Base-by-base conservation (phyloP, 306 rosid species). In the Boehmeria nivea region DNA sequence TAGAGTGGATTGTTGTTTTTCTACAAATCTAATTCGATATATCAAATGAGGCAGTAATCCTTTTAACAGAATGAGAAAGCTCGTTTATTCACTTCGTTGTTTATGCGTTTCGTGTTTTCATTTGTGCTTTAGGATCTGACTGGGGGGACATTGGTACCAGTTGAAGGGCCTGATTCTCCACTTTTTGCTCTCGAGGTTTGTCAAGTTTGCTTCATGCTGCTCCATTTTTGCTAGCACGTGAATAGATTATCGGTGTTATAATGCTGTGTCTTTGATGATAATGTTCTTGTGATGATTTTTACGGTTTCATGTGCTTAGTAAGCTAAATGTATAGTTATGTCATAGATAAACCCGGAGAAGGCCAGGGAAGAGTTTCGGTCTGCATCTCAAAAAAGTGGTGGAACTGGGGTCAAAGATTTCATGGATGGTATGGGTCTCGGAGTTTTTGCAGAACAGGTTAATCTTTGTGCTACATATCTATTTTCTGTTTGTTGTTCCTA, bases 391-490 rank as follows among this genome's bases (percentile, higher is more conserved):
- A 60, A 38, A 2, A 83, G 70, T 73, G 99, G 96, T 21, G 96
- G 94, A 73, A 82, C 72, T 51, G 89, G 99, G 11, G 83, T 91
- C 38, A 87, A 87, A 70, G 99, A 87, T 69, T 77, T 91, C 67
- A 87, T 91, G 99, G 96, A 87, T 83, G 96, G 96, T 33, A 91
- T 87, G 99, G 99, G 96, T 69, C 99, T 91, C 37, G 99, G 99
- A 61, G 76, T 87, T 88, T 66, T 87, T 60, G 96, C 72, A 17
- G 99, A 91, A 44, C 99, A 91, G 95, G 99, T 87, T 71, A 63
- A 56, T 36, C 59, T 47, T 47, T 20, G 17, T 39, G n/a, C n/a
- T n/a, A n/a, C n/a, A n/a, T n/a, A n/a, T n/a, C n/a, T 31, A 59
- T 43, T 53, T 69, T 44, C 22, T 23, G 34, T 17, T 45, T 65